Evolutionary conservation across 2,329 filamentous ascomycete genomes (phyloP).

Genomic region (Alternaria incomplexa): DNA sequence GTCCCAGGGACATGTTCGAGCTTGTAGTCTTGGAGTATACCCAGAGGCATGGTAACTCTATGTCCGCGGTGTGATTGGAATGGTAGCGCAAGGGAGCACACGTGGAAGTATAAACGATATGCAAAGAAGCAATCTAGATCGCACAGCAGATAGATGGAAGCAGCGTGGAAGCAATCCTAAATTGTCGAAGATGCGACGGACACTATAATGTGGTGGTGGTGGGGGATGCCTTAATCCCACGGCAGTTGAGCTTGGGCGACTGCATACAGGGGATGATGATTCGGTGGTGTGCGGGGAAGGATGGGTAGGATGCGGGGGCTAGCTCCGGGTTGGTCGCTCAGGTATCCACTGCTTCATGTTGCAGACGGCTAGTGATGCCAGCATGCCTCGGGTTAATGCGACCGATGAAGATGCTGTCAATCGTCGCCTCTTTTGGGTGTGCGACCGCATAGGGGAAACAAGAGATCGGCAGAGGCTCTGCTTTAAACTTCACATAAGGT

Average conservation of each 20-base stretch:
- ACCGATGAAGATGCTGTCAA: not conserved
- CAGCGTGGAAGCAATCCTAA: not conserved
- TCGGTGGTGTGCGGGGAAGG: slow-evolving; percentile 18
- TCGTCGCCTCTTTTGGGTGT: not conserved
- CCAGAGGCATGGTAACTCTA: slow-evolving; percentile 26
- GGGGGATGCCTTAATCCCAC: not conserved
- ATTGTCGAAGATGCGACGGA: not conserved
- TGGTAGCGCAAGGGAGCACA: not conserved
- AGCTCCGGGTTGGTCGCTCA: not conserved
- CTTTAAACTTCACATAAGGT: not conserved
- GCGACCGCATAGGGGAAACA: not conserved
- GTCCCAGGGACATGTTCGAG: slow-evolving; percentile 34
- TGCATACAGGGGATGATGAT: not conserved
- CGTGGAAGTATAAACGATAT: not conserved
- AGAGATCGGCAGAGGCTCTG: not conserved
- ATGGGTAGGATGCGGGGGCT: slow-evolving; percentile 9
- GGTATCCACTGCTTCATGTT: not conserved
- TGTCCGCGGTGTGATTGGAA: not conserved
- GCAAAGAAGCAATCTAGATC: not conserved
- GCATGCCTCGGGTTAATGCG: not conserved
- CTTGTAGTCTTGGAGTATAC: slow-evolving; percentile 28
- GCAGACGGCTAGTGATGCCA: not conserved
- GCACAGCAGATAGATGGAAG: not conserved
- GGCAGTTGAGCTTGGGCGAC: not conserved
- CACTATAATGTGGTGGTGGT: slow-evolving; percentile 14